These are phyloP conservation scores for Mucor racemosus DNA, from an alignment of 371 early-diverging fungal genomes.

Conservation along the genomic window DNA sequence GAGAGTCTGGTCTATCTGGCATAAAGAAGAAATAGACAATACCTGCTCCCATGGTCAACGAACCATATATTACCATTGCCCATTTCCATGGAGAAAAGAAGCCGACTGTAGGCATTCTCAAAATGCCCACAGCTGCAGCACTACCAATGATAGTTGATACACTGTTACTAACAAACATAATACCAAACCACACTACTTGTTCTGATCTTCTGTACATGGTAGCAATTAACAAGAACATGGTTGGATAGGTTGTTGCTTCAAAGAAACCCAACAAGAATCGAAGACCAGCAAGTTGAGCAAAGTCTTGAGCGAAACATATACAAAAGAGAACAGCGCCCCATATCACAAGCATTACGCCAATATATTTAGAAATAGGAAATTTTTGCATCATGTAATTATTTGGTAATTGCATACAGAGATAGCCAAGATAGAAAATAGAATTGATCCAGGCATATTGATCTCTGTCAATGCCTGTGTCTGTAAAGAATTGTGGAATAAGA, in stretches of 20 bases:
- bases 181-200: conserved; percentile 34
- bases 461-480: conserved; percentile 30
- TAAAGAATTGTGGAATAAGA: conserved; percentile 32
- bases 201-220: conserved; percentile 43
- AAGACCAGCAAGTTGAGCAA: conserved; percentile 37
- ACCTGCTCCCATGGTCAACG: conserved; percentile 10
- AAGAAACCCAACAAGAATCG: conserved; percentile 44
- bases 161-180: conserved; percentile 40
- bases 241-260: conserved; percentile 40
- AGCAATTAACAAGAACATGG: conserved; percentile 39
- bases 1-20: conserved; percentile 23
- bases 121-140: conserved; percentile 39
- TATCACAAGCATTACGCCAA: conserved; percentile 20
- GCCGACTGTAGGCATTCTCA: conserved; percentile 25
- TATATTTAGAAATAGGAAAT: conserved; percentile 23
- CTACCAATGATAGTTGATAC: conserved; percentile 27
- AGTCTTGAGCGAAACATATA: conserved; percentile 28
- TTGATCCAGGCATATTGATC: conserved; percentile 39
- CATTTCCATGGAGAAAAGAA: conserved; percentile 33
- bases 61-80: conserved; percentile 27
- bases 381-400: conserved; percentile 33
- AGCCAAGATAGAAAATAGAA: conserved; percentile 30
- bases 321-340: conserved; percentile 32
- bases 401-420: conserved; percentile 27
- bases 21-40: conserved; percentile 23